These are phyloP conservation scores for Chaetomium globosum DNA, from an alignment of 2,329 filamentous ascomycete genomes.

Conservation along the genomic window DNA sequence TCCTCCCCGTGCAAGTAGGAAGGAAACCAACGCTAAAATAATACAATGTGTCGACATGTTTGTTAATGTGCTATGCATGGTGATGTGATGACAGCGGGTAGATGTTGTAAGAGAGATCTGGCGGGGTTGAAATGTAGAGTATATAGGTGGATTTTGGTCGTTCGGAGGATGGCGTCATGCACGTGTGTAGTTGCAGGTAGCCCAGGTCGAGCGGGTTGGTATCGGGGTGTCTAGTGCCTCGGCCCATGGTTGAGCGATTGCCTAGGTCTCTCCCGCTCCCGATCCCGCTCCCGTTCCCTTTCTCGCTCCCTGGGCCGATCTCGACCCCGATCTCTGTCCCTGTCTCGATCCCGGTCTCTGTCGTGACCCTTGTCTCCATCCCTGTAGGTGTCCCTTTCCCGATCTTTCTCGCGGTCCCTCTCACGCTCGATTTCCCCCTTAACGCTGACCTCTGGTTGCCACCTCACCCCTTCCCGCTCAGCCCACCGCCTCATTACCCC, in stretches of 20 bases:
- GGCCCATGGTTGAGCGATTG: slow-evolving; percentile 19
- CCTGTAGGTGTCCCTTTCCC: neutral
- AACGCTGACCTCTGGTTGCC: slow-evolving; percentile 46
- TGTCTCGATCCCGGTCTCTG: slow-evolving; percentile 7
- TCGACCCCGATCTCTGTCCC: slow-evolving; percentile 12
- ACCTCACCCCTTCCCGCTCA: slow-evolving; percentile 50
- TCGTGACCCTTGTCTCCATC: slow-evolving; percentile 20
- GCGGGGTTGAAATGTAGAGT: neutral
- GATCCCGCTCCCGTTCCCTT: slow-evolving; percentile 14
- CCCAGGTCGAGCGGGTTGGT: neutral
- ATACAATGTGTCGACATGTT: slow-evolving; percentile 10
- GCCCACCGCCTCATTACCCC: slow-evolving; percentile 50
- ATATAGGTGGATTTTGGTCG: neutral
- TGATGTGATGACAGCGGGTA: neutral
- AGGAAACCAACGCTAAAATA: neutral
- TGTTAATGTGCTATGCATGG: neutral
- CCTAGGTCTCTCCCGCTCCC: slow-evolving; percentile 17
- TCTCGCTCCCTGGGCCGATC: slow-evolving; percentile 3
- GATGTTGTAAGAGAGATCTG: neutral
- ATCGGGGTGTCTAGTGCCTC: neutral
- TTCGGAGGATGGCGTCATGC: neutral
- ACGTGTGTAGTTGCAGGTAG: neutral
- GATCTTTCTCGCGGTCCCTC: slow-evolving; percentile 21
- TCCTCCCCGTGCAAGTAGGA: neutral
- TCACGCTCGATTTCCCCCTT: slow-evolving; percentile 18